Percentiles rank a stretch among this genome's conserved stretches.
These are phyloP conservation scores for Quercus mongolica DNA, from an alignment of 306 rosid species.

Conservation along the genomic window DNA sequence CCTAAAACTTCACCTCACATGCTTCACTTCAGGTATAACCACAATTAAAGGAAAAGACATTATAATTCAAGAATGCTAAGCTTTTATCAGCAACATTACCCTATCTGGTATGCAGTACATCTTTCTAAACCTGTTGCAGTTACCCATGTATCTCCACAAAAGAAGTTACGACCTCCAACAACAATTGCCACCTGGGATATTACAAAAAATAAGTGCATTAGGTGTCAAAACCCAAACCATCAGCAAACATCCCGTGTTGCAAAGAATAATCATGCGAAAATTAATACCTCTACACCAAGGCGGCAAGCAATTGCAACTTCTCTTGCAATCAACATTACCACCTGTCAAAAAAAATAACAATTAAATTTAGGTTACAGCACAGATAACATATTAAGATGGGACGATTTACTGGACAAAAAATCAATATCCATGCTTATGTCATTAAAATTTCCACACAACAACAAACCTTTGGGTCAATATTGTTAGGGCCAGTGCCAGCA, in stretches of 20 bases:
- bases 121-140: slow-evolving; percentile 82
- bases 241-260: neutral
- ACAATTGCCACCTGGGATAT: slow-evolving; percentile 77
- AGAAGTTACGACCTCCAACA: slow-evolving; percentile 94
- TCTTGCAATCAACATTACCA: slow-evolving; percentile 69
- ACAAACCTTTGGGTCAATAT: slow-evolving; percentile 80
- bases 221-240: slow-evolving; percentile 19
- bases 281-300: slow-evolving; percentile 82
- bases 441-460: slow-evolving; percentile 4
- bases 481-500: slow-evolving; percentile 75
- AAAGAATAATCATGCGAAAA: slow-evolving; percentile 19
- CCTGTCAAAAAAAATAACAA: slow-evolving; percentile 43
- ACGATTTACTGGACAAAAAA: slow-evolving; percentile 8
- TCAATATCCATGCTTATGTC: slow-evolving; percentile 3
- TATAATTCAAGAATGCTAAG: neutral
- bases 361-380: slow-evolving; percentile 6
- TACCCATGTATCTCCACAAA: slow-evolving; percentile 95
- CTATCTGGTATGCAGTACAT: slow-evolving; percentile 90
- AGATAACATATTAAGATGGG: slow-evolving; percentile 2
- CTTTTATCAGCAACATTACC: slow-evolving; percentile 45
- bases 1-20: neutral
- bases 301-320: slow-evolving; percentile 86
- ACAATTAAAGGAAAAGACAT: neutral
- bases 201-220: slow-evolving; percentile 14
- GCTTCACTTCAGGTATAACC: neutral